Percentiles rank a stretch among this genome's conserved stretches.
phyloP scores from a whole-genome alignment of 345 rosid genomes.

The Lenwebbia sp. region DNA sequence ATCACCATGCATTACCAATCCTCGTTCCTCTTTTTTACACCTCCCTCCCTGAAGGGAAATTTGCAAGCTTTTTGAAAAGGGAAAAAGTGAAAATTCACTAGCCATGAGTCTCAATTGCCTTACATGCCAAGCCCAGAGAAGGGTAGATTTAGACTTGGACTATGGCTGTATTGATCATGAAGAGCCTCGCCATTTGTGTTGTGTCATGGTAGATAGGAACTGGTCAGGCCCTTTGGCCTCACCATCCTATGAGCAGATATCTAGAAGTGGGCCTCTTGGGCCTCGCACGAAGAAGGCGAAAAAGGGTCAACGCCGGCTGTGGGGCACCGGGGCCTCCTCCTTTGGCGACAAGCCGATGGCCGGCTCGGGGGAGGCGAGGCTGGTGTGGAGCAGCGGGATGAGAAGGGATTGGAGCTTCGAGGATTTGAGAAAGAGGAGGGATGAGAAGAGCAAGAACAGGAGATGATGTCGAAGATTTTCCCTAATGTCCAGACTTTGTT shows the following conservation, averaged over 20 bases:
- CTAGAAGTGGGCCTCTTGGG: conserved; percentile 3
- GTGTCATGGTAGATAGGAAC: conserved; percentile 16
- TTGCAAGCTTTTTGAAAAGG: neutral
- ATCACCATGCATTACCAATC: neutral
- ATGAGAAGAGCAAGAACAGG: neutral
- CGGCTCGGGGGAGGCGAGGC: conserved; percentile 31
- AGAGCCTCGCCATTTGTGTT: neutral
- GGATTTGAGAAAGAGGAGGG: conserved; percentile 26
- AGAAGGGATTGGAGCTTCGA: conserved; percentile 98
- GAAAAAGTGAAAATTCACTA: neutral
- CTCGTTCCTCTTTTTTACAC: neutral
- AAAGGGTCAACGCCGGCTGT: conserved; percentile 17
- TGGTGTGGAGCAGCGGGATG: conserved; percentile 73
- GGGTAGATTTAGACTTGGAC: neutral
- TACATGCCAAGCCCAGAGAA: neutral
- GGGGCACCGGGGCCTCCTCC: conserved; percentile 7
- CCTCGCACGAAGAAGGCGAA: conserved; percentile 10
- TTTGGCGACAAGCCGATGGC: conserved; percentile 8
- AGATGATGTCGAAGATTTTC: neutral
- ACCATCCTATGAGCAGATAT: conserved; percentile 8
- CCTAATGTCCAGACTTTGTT: neutral
- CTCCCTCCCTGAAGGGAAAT: neutral
- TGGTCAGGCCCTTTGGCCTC: conserved; percentile 32
- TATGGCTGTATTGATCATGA: neutral
- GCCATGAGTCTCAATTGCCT: neutral